phyloP scores from a whole-genome alignment of 306 rosid genomes.

The Cicer yamashitae region DNA sequence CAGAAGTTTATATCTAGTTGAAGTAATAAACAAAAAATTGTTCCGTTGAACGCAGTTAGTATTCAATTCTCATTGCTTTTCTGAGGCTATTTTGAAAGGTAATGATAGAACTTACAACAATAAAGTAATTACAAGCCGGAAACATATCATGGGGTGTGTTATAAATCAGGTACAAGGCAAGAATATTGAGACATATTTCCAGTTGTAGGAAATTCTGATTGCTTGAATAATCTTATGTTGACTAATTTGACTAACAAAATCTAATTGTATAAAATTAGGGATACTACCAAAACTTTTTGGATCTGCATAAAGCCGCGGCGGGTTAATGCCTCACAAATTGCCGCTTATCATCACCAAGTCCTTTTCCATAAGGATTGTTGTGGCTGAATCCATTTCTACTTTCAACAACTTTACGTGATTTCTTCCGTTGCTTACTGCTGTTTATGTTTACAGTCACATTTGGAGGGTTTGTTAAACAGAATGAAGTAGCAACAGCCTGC shows the following conservation, averaged over 20 bases:
- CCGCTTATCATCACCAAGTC: constrained; percentile 48
- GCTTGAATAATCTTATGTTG: constrained; percentile 28
- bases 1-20: background rate
- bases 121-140: constrained; percentile 4
- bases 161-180: constrained; percentile 5
- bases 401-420: constrained; percentile 62
- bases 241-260: constrained; percentile 22
- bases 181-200: background rate
- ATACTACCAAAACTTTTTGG: constrained; percentile 49
- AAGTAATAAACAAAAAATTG: background rate
- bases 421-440: constrained; percentile 73
- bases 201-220: background rate
- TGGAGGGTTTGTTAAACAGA: constrained; percentile 88
- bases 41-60: background rate
- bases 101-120: constrained; percentile 9
- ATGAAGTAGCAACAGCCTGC: constrained; percentile 85
- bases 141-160: background rate
- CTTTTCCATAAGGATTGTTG: constrained; percentile 72
- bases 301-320: constrained; percentile 2
- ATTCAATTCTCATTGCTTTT: background rate
- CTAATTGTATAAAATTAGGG: constrained; percentile 27
- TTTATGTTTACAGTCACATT: constrained; percentile 77
- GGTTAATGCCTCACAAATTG: constrained; percentile 65
- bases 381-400: constrained; percentile 69
- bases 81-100: background rate